Conservation (phyloP, 176 grass and related monocot species). For the Chloris gayana region DNA sequence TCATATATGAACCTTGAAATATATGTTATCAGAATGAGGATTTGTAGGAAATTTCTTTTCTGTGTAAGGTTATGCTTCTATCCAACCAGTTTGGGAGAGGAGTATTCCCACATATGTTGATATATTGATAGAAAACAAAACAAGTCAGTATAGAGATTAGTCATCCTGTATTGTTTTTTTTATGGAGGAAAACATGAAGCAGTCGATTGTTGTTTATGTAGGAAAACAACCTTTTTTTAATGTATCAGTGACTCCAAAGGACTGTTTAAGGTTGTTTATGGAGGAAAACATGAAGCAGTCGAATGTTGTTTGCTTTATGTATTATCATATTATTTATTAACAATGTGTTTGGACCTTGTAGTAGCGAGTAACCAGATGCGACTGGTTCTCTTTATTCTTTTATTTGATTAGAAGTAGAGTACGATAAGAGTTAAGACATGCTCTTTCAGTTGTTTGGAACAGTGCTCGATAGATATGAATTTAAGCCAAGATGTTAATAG, state of each 20-base stretch:
- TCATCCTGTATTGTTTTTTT: too few species aligned
- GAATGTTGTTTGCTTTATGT: background rate
- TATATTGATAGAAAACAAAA: background rate
- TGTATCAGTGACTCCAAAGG: background rate
- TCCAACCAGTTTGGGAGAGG: background rate
- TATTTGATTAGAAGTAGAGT: background rate
- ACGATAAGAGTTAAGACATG: background rate
- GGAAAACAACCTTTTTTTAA: too few species aligned
- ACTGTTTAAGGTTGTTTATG: background rate
- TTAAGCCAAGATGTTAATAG: background rate
- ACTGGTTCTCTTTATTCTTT: background rate
- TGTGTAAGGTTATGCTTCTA: background rate
- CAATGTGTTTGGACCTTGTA: background rate
- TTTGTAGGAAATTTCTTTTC: background rate
- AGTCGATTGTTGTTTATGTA: background rate
- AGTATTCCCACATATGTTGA: background rate
- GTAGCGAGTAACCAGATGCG: background rate
- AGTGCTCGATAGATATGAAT: constrained; percentile 5
- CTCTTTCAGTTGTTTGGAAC: constrained; percentile 18
- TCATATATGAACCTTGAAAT: background rate
- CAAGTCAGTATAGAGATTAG: background rate
- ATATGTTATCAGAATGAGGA: background rate
- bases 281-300: background rate
- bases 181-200: background rate
- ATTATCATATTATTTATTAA: background rate